Evolutionary conservation across 768 basidiomycete genomes (phyloP), one percentile per base, ranked within the genome.

Genomic region (Hygrophorus russula): DNA sequence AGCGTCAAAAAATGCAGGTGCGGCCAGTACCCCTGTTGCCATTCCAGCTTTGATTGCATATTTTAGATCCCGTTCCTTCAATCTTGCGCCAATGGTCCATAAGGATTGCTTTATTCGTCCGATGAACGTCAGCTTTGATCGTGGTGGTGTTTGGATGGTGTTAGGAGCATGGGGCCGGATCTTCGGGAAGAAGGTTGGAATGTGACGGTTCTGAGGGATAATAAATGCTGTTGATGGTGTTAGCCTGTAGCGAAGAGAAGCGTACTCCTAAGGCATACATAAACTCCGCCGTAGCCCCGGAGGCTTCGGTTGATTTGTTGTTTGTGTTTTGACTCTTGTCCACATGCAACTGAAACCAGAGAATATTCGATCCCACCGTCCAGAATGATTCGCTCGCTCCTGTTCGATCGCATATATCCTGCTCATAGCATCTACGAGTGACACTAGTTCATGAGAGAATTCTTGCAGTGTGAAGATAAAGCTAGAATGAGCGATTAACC

Each of bases 381-480:
- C 46, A 4, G 53, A 50, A 37, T 60, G 59, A 35, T 56, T 54
- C 12, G 61, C 51, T 35, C 64, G 62, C 18, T 69, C 66, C 43
- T 75, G 69, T 56, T 89, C 82, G 31, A 78, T 73, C 42, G 65
- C 71, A 43, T 85, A 82, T 36, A 97, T 80, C 44, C 81, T 70
- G 40, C 78, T 70, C 71, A 97, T 86, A 6, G 87, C 81, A 56
- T 92, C 87, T 0, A 88, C 73, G 9, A 98, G 75, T 14, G 77
- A 78, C 27, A 83, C 68, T 40, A 94, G 61, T 59, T 98, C 94
- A 46, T 74, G 69, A 6, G 88, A 76, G 57, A 97, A 97, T 56
- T 98, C 96, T 61, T 99, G 91, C 35, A 97, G 59, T 0, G 91
- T 94, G 62, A 97, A 99, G 50, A 96, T 84, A 62, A 94, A 97